A percentile compares a stretch with the other conserved stretches of the same genome.
Evolutionary conservation across 2,329 filamentous ascomycete species (phyloP).

Genomic region (Colletotrichum abscissum): DNA sequence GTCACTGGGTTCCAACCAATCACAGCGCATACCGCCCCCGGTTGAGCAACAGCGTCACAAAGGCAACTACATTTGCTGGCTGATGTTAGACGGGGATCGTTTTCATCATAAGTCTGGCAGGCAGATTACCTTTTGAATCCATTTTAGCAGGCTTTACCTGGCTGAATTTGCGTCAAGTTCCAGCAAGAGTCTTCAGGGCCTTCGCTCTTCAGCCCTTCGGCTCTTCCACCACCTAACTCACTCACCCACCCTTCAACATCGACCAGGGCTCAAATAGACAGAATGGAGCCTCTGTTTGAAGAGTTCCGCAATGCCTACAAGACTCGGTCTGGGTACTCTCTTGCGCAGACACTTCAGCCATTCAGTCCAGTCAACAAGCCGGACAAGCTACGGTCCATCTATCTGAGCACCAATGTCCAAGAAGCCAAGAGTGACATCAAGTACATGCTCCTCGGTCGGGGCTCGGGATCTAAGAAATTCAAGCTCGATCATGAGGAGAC

Average conservation of each 20-base stretch:
- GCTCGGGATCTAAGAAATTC: slow-evolving; percentile 55
- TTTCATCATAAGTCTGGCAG: not conserved
- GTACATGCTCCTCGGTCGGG: slow-evolving; percentile 71
- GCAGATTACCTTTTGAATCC: not conserved
- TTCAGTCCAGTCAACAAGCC: slow-evolving; percentile 71
- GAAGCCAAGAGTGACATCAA: slow-evolving; percentile 77
- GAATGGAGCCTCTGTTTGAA: slow-evolving; percentile 79
- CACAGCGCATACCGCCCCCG: slow-evolving; percentile 1
- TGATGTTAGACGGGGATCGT: not conserved
- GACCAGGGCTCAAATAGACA: slow-evolving; percentile 29
- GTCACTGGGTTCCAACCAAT: slow-evolving; percentile 10
- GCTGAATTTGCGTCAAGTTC: not conserved
- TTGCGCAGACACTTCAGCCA: slow-evolving; percentile 82
- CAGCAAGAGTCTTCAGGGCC: not conserved
- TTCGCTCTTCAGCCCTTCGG: not conserved
- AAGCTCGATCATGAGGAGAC: slow-evolving; percentile 75
- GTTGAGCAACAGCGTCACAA: slow-evolving; percentile 7
- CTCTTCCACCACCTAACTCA: not conserved
- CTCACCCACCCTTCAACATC: not conserved
- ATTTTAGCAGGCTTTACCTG: not conserved
- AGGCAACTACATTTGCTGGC: slow-evolving; percentile 14
- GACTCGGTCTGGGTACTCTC: slow-evolving; percentile 73
- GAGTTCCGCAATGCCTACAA: slow-evolving; percentile 79
- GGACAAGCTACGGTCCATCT: slow-evolving; percentile 75
- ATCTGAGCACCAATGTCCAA: slow-evolving; percentile 75